These are phyloP conservation scores for Colletotrichum godetiae DNA, from an alignment of 2,329 filamentous ascomycete genomes.

Conservation along the genomic window DNA sequence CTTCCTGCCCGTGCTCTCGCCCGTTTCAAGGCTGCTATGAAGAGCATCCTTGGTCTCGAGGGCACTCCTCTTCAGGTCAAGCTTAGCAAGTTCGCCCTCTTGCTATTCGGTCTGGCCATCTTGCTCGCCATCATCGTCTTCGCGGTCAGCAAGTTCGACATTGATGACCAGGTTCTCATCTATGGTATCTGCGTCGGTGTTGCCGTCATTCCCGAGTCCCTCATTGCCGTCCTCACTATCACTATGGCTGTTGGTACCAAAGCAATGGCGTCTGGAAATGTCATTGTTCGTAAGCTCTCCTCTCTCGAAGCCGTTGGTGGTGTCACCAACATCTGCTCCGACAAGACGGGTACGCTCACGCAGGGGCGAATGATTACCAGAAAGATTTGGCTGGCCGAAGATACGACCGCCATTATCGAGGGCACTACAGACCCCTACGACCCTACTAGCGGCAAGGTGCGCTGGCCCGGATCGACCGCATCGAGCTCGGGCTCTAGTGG, in stretches of 20 bases:
- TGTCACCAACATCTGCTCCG: constrained; percentile 77
- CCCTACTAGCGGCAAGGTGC: constrained; percentile 66
- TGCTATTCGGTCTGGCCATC: constrained; percentile 80
- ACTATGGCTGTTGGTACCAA: constrained; percentile 76
- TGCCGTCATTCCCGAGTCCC: constrained; percentile 73
- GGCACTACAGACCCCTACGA: constrained; percentile 70
- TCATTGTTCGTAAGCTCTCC: constrained; percentile 74
- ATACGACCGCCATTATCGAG: constrained; percentile 63
- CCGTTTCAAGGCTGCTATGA: constrained; percentile 52
- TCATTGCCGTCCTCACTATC: constrained; percentile 77
- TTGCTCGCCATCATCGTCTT: constrained; percentile 72
- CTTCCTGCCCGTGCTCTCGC: constrained; percentile 54
- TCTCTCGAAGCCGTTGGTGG: constrained; percentile 75
- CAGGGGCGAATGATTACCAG: constrained; percentile 75
- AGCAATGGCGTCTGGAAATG: constrained; percentile 72
- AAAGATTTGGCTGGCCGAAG: constrained; percentile 70
- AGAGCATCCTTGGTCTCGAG: constrained; percentile 71
- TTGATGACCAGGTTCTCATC: constrained; percentile 68
- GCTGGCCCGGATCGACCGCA: constrained; percentile 52
- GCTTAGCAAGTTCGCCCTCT: constrained; percentile 84
- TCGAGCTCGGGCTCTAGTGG: constrained; percentile 46
- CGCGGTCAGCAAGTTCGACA: constrained; percentile 64
- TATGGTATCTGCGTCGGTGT: constrained; percentile 72
- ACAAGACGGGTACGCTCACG: constrained; percentile 77
- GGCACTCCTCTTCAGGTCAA: constrained; percentile 89